A percentile compares a stretch with the other conserved stretches of the same genome.
These are phyloP conservation scores for Hibiscus trionum DNA, from an alignment of 345 rosid species.

Conservation along the genomic window DNA sequence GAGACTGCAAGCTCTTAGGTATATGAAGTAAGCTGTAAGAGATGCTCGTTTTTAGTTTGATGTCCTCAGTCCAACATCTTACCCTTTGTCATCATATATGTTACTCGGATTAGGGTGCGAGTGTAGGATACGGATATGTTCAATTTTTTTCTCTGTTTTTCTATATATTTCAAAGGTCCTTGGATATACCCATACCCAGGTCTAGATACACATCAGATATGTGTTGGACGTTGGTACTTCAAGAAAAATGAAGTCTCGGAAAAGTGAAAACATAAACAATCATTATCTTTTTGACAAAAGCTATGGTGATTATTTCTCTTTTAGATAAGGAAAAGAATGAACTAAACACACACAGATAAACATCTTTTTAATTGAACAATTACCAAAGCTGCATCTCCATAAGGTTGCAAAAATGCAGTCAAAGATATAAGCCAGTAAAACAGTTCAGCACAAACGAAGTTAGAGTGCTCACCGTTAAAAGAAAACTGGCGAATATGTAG, in stretches of 20 bases:
- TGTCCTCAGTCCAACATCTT: conserved; percentile 3
- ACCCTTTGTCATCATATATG: neutral
- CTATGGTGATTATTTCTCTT: neutral
- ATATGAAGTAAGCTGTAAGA: neutral
- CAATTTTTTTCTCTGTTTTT: neutral
- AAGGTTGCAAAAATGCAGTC: conserved; percentile 1
- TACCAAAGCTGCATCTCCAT: neutral
- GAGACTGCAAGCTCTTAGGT: neutral
- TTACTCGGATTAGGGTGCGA: neutral
- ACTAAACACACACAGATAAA: neutral
- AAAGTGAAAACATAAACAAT: neutral
- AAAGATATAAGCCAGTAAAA: neutral
- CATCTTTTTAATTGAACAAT: neutral
- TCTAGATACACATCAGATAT: neutral
- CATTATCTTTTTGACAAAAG: neutral
- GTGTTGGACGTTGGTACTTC: neutral
- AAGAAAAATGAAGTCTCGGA: neutral
- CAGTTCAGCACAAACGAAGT: neutral
- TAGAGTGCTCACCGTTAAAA: conserved; percentile 57
- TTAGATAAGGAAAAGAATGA: neutral
- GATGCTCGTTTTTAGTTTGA: neutral
- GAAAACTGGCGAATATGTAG: conserved; percentile 93
- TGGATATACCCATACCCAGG: neutral
- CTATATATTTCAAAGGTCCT: neutral
- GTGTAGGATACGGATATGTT: neutral